Conservation (phyloP, 176 grass and related monocot genomes). For the Hordeum vulgare region MorexV3_pseudomolecules_assembly NC_058520.1:394889238-394889737, state of each 20-base stretch:
- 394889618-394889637: too few relatives aligned
- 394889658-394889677: too few relatives aligned
- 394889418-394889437: neutral
- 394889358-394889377: neutral
- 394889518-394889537: constrained; percentile 80
- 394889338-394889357: neutral
- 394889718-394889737: too few relatives aligned
- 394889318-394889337: neutral
- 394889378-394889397: neutral
- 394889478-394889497: constrained; percentile 82
- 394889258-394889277: neutral
- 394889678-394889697: too few relatives aligned
- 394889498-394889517: constrained; percentile 84
- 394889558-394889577: constrained; percentile 87
- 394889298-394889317: neutral
- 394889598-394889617: neutral
- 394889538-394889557: constrained; percentile 93
- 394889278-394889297: neutral
- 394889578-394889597: constrained; percentile 81
- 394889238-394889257: neutral
- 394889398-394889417: neutral
- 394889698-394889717: too few relatives aligned
- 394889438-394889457: neutral
- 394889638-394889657: too few relatives aligned
- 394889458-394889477: neutral